These are phyloP conservation scores for Sherardia arvensis DNA, from an alignment of 257 asterid species.

Conservation along the genomic window DNA sequence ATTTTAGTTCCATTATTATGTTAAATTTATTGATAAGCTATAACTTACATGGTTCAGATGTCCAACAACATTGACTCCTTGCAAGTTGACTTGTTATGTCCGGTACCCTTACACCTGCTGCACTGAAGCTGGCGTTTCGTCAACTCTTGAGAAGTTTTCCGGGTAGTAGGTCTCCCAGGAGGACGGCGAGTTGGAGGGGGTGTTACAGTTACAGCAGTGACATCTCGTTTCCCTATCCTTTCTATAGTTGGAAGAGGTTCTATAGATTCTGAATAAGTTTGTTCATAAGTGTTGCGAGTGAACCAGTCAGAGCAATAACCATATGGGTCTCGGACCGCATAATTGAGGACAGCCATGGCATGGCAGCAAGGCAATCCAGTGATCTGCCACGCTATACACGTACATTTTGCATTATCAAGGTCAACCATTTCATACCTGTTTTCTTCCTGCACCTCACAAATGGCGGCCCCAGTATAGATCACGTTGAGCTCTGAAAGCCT, in stretches of 20 bases:
- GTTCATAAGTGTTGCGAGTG: slow-evolving; percentile 51
- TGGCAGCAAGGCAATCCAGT: slow-evolving; percentile 88
- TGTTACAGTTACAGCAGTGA: slow-evolving; percentile 50
- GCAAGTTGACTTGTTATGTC: slow-evolving; percentile 95
- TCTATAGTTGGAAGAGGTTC: slow-evolving; percentile 50
- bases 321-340: slow-evolving; percentile 43
- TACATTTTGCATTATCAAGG: slow-evolving; percentile 53
- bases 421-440: slow-evolving; percentile 63
- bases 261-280: slow-evolving; percentile 63
- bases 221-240: slow-evolving; percentile 31
- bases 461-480: slow-evolving; percentile 27
- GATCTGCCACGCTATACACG: slow-evolving; percentile 71
- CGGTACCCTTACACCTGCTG: slow-evolving; percentile 87
- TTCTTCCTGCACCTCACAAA: slow-evolving; percentile 74
- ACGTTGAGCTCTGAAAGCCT: background rate
- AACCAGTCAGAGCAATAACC: slow-evolving; percentile 71
- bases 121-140: slow-evolving; percentile 80
- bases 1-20: background rate
- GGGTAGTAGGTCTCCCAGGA: slow-evolving; percentile 82
- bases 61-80: slow-evolving; percentile 64
- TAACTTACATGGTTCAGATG: slow-evolving; percentile 25
- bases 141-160: slow-evolving; percentile 56
- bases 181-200: slow-evolving; percentile 95
- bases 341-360: slow-evolving; percentile 53
- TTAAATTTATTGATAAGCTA: background rate